Percentiles rank a stretch among this genome's conserved stretches.
Conservation (phyloP, 2,329 filamentous ascomycete species). For the Emergomyces africanus region DNA sequence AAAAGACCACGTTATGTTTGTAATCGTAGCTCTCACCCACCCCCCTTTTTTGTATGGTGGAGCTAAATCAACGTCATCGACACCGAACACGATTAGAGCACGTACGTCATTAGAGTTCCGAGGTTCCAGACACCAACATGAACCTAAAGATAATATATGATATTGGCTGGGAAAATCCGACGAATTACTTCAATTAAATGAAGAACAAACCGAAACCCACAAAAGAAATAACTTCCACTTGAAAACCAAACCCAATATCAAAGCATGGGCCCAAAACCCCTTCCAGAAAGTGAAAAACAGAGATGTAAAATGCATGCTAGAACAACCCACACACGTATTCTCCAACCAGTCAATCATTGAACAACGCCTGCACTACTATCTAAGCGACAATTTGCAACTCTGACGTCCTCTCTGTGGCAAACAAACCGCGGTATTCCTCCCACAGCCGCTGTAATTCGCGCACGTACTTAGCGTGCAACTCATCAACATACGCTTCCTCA, state of each 20-base stretch:
- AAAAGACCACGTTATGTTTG: too few relatives aligned
- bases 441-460: slow-evolving; percentile 39
- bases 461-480: slow-evolving; percentile 68
- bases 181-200: neutral
- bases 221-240: neutral
- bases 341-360: slow-evolving; percentile 12
- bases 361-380: slow-evolving; percentile 14
- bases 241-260: neutral
- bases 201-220: neutral
- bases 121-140: neutral
- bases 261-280: neutral
- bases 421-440: slow-evolving; percentile 35
- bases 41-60: too few relatives aligned
- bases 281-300: neutral
- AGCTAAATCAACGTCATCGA: too few relatives aligned
- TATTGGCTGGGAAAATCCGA: neutral
- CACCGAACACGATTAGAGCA: too few relatives aligned
- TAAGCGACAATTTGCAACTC: slow-evolving; percentile 29
- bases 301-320: neutral
- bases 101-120: too few relatives aligned
- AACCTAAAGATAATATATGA: neutral
- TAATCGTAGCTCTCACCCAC: too few relatives aligned
- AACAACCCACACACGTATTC: neutral
- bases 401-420: slow-evolving; percentile 29
- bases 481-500: slow-evolving; percentile 61